phyloP scores from a whole-genome alignment of 805 yeast species.

The Candida broadrunensis region DNA sequence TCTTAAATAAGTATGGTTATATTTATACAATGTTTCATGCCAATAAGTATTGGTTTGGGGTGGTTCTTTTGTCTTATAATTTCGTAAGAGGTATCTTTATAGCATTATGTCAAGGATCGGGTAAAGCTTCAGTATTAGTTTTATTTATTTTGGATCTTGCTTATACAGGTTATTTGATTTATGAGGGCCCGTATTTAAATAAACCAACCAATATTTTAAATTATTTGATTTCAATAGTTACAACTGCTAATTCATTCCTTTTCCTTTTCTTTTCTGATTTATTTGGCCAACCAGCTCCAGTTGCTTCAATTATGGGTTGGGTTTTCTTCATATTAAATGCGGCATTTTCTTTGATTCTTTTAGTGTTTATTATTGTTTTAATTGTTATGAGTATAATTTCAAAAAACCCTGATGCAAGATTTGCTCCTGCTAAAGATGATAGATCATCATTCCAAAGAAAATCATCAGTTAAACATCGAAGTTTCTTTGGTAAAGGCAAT shows the following conservation, averaged over 20 bases:
- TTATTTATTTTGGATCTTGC: constrained; percentile 73
- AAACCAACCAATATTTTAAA: constrained; percentile 76
- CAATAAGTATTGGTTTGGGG: constrained; percentile 78
- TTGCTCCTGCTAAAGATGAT: constrained; percentile 87
- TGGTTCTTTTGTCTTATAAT: constrained; percentile 56
- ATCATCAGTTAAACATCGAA: constrained; percentile 25
- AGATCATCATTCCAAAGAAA: constrained; percentile 80
- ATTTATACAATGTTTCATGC: constrained; percentile 89
- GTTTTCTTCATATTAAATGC: constrained; percentile 86
- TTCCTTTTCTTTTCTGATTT: constrained; percentile 83
- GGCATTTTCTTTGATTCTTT: constrained; percentile 73
- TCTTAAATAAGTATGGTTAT: constrained; percentile 80
- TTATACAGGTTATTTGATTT: constrained; percentile 62
- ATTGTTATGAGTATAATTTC: constrained; percentile 61
- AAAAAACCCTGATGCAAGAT: constrained; percentile 85
- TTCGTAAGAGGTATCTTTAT: constrained; percentile 70
- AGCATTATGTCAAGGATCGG: constrained; percentile 75
- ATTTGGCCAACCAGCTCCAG: constrained; percentile 77
- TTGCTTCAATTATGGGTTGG: constrained; percentile 87
- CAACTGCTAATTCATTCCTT: constrained; percentile 74
- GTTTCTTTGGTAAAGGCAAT: background rate
- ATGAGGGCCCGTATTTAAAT: constrained; percentile 73
- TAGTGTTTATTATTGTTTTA: constrained; percentile 67
- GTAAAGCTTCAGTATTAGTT: constrained; percentile 77
- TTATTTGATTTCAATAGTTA: constrained; percentile 69